These are phyloP conservation scores for Acorus calamus DNA, from an alignment of 106 monocot species.

Conservation along the genomic window DNA sequence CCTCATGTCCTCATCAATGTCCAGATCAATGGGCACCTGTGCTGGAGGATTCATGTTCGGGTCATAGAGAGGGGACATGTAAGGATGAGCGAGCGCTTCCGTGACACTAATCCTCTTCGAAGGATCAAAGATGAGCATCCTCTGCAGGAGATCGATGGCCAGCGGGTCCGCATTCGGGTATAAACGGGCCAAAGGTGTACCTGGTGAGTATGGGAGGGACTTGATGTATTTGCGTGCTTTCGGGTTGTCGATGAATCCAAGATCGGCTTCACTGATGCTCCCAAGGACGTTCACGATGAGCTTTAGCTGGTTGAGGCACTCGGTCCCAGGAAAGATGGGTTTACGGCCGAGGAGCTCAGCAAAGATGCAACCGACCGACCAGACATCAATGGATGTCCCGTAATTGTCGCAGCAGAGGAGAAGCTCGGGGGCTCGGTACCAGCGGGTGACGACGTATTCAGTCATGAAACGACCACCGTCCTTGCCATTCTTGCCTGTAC, in stretches of 20 bases:
- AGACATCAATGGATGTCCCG: conserved; percentile 85
- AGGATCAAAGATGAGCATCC: conserved; percentile 79
- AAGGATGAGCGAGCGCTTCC: conserved; percentile 71
- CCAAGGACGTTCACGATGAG: conserved; percentile 81
- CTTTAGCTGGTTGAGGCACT: conserved; percentile 81
- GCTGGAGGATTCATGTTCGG: conserved; percentile 48
- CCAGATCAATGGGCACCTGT: conserved; percentile 55
- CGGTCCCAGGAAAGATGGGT: conserved; percentile 76
- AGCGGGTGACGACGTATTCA: conserved; percentile 86
- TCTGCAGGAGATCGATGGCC: conserved; percentile 65
- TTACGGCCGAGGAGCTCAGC: conserved; percentile 79
- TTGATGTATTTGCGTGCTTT: conserved; percentile 67
- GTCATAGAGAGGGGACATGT: conserved; percentile 62
- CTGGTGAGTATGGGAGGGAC: conserved; percentile 52
- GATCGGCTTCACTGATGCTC: conserved; percentile 53
- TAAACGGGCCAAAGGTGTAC: conserved; percentile 33
- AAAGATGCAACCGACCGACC: conserved; percentile 94
- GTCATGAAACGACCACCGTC: conserved; percentile 55
- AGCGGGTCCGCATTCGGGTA: conserved; percentile 57
- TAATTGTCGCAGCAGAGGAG: conserved; percentile 80
- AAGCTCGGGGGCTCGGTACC: conserved; percentile 84
- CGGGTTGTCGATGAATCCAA: conserved; percentile 72
- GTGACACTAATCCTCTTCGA: conserved; percentile 63
- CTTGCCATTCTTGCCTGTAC: conserved; percentile 37
- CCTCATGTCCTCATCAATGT: conserved; percentile 57